A percentile compares a stretch with the other conserved stretches of the same genome.
phyloP scores from a whole-genome alignment of 805 yeast genomes.

The Jamesozyma jinghongensis region DNA sequence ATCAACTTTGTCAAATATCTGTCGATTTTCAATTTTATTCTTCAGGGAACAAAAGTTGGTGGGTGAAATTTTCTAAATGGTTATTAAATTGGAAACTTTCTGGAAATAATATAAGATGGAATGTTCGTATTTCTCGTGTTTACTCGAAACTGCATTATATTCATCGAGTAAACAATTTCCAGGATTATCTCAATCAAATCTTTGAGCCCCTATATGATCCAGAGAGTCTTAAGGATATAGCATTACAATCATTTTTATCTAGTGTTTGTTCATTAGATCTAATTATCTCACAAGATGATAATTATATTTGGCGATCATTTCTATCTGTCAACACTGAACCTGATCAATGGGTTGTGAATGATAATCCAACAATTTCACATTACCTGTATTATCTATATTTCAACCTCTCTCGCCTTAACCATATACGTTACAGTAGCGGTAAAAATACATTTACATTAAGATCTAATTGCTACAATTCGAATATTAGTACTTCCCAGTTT shows the following conservation, averaged over 20 bases:
- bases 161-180: conserved; percentile 21
- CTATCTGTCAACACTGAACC: conserved; percentile 13
- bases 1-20: conserved; percentile 32
- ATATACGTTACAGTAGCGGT: conserved; percentile 7
- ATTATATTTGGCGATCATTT: conserved; percentile 21
- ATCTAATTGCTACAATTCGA: conserved; percentile 10
- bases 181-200: conserved; percentile 26
- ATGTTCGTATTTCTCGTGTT: conserved; percentile 28
- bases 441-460: conserved; percentile 18
- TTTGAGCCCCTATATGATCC: conserved; percentile 29
- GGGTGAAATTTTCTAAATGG: conserved; percentile 31
- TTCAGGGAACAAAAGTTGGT: conserved; percentile 15
- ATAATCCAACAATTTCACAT: conserved; percentile 34
- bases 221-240: conserved; percentile 18
- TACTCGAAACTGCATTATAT: conserved; percentile 18
- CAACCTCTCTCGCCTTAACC: conserved; percentile 15
- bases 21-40: conserved; percentile 24
- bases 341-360: conserved; percentile 22
- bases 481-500: conserved; percentile 23
- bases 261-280: conserved; percentile 30
- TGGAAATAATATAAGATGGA: conserved; percentile 34
- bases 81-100: conserved; percentile 30
- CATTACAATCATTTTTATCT: conserved; percentile 21
- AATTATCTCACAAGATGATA: conserved; percentile 16
- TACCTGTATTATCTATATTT: conserved; percentile 31